These are phyloP conservation scores for Yamadazyma taylorii DNA, from an alignment of 1,139 yeast species.

Conservation along the genomic window DNA sequence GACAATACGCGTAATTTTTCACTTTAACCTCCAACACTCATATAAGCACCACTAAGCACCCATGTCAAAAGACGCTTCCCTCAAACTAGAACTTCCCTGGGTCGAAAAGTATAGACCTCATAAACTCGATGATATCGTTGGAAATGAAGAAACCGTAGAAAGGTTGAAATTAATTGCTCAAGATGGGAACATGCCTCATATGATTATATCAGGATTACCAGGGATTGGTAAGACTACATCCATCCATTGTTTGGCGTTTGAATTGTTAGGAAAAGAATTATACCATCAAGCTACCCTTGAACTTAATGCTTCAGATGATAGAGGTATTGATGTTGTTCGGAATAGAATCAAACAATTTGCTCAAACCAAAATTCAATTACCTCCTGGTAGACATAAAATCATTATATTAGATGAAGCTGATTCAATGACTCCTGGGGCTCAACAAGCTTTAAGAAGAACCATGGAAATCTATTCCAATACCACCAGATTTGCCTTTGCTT, in stretches of 20 bases:
- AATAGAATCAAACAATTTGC: constrained; percentile 52
- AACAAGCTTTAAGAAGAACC: constrained; percentile 93
- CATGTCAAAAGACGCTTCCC: constrained; percentile 15
- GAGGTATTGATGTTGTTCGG: constrained; percentile 52
- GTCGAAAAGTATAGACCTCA: constrained; percentile 94
- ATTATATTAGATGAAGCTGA: constrained; percentile 94
- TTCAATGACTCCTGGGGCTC: constrained; percentile 98
- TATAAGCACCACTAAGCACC: neutral
- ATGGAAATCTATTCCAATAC: constrained; percentile 95
- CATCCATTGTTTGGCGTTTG: constrained; percentile 84
- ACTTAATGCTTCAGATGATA: constrained; percentile 54
- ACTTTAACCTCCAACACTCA: neutral
- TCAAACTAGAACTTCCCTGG: constrained; percentile 56
- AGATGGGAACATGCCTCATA: constrained; percentile 96
- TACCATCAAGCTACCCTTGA: constrained; percentile 86
- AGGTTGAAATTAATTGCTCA: constrained; percentile 79
- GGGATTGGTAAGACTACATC: constrained; percentile 98
- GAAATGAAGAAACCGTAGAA: constrained; percentile 87
- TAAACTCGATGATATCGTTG: constrained; percentile 79
- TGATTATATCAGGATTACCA: constrained; percentile 91
- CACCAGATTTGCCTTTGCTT: constrained; percentile 96
- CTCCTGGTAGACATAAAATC: constrained; percentile 71
- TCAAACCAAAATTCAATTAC: constrained; percentile 72
- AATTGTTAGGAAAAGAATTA: constrained; percentile 66
- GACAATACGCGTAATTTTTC: constrained; percentile 9